A percentile compares a stretch with the other conserved stretches of the same genome.
These are phyloP conservation scores for Kwoniella botswanensis DNA, from an alignment of 768 basidiomycete genomes.

Conservation along the genomic window DNA sequence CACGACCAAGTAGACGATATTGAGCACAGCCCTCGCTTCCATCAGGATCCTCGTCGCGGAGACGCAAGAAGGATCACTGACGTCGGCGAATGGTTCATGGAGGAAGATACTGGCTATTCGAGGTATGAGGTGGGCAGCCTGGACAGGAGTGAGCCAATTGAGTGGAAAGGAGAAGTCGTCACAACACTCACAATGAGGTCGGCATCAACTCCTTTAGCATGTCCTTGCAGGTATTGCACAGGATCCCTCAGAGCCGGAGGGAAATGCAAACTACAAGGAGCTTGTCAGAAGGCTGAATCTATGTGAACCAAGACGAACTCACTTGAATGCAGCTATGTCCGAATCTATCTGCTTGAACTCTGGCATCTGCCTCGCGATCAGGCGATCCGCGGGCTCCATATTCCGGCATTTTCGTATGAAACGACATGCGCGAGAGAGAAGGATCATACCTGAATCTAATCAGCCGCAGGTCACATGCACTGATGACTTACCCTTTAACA, in stretches of 20 bases:
- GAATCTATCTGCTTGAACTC: conserved; percentile 36
- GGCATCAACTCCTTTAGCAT: conserved; percentile 35
- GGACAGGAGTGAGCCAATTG: not conserved
- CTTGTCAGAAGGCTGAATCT: not conserved
- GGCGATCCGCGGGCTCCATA: conserved; percentile 17
- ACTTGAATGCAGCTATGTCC: conserved; percentile 35
- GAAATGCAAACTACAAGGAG: conserved; percentile 26
- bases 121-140: conserved; percentile 37
- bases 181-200: conserved; percentile 37
- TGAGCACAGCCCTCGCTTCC: conserved; percentile 30
- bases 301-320: conserved; percentile 2
- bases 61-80: conserved; percentile 25
- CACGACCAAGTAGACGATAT: conserved; percentile 30
- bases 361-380: conserved; percentile 13
- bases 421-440: conserved; percentile 25
- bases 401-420: conserved; percentile 25
- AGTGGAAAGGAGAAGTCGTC: too few species aligned
- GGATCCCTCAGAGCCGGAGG: conserved; percentile 35
- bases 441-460: conserved; percentile 22
- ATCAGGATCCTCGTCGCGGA: conserved; percentile 24
- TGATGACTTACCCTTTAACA: conserved; percentile 35
- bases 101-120: conserved; percentile 35
- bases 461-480: too few species aligned
- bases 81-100: conserved; percentile 43
- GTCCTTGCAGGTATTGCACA: conserved; percentile 25